A percentile compares a stretch with the other conserved stretches of the same genome.
These are phyloP conservation scores for Candida dendrica DNA, from an alignment of 805 yeast species.

Conservation along the genomic window DNA sequence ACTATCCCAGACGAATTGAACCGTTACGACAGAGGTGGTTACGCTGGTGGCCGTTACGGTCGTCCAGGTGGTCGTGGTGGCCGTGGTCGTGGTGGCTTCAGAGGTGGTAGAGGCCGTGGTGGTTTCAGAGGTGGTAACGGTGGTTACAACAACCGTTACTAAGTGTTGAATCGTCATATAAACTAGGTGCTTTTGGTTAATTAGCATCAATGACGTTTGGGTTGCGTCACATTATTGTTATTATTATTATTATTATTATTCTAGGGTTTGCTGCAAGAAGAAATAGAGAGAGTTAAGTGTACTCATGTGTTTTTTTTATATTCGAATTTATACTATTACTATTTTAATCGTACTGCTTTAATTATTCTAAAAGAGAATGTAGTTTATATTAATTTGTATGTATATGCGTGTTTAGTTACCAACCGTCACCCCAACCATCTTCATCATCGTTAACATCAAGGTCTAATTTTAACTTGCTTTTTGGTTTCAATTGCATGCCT, in stretches of 20 bases:
- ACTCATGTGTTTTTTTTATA: no score
- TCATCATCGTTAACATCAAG: conserved; percentile 25
- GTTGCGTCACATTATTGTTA: no score
- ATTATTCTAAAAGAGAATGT: no score
- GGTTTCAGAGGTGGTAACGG: conserved; percentile 13
- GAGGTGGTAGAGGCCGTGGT: conserved; percentile 23
- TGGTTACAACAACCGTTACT: conserved; percentile 5
- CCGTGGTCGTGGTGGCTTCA: conserved; percentile 38
- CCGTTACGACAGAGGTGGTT: conserved; percentile 68
- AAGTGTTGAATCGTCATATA: no score
- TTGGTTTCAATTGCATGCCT: conserved; percentile 19
- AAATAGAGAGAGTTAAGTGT: no score
- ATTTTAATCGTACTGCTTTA: no score
- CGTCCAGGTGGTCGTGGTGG: conserved; percentile 52
- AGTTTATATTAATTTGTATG: no score
- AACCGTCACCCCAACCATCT: conserved; percentile 41
- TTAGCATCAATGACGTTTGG: no score
- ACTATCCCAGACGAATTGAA: conserved; percentile 72
- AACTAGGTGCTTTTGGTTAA: no score
- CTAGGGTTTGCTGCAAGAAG: no score
- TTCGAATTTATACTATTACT: no score
- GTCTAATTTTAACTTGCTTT: conserved; percentile 26
- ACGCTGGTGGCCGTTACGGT: conserved; percentile 55
- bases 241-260: no score
- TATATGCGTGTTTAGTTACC: conserved; percentile 24